Evolutionary conservation across 2,329 filamentous ascomycete species (phyloP).

Genomic region (Lecanoromycetidae sp.): DNA sequence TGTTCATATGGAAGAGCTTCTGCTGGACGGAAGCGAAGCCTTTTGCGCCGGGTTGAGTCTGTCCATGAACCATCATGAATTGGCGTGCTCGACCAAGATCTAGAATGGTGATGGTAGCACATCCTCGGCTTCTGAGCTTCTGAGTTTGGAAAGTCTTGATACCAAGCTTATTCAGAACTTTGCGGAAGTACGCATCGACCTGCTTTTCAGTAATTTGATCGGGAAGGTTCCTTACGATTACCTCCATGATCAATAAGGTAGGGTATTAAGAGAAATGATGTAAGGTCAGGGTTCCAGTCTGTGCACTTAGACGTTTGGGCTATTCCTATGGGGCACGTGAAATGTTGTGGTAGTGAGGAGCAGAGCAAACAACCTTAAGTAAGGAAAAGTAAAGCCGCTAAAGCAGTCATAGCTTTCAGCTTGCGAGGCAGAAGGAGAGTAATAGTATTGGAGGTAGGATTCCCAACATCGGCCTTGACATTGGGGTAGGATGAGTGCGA

Average conservation of each 20-base stretch:
- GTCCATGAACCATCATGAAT: conserved; percentile 32
- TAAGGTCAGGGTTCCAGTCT: neutral
- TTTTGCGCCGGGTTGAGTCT: conserved; percentile 9
- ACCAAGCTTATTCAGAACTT: conserved; percentile 27
- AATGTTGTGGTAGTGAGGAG: too few relatives aligned
- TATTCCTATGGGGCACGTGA: too few relatives aligned
- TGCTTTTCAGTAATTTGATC: conserved; percentile 31
- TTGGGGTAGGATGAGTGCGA: too few relatives aligned
- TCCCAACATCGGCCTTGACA: too few relatives aligned
- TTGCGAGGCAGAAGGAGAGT: too few relatives aligned
- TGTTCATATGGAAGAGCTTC: conserved; percentile 18
- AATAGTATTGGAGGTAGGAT: too few relatives aligned
- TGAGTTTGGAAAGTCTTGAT: conserved; percentile 34
- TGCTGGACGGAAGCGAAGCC: conserved; percentile 14
- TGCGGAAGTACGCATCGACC: conserved; percentile 30
- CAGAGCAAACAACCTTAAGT: too few relatives aligned
- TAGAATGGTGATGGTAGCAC: conserved; percentile 38
- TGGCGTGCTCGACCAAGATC: conserved; percentile 27
- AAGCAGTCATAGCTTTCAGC: too few relatives aligned
- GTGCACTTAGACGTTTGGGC: too few relatives aligned
- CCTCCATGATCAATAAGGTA: conserved; percentile 31
- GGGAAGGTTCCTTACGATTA: conserved; percentile 35
- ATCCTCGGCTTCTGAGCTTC: conserved; percentile 31
- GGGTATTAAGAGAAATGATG: neutral
- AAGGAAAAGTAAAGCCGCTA: too few relatives aligned